phyloP scores from a whole-genome alignment of 2,329 filamentous ascomycete species.

The Aspergillus udagawae region DNA sequence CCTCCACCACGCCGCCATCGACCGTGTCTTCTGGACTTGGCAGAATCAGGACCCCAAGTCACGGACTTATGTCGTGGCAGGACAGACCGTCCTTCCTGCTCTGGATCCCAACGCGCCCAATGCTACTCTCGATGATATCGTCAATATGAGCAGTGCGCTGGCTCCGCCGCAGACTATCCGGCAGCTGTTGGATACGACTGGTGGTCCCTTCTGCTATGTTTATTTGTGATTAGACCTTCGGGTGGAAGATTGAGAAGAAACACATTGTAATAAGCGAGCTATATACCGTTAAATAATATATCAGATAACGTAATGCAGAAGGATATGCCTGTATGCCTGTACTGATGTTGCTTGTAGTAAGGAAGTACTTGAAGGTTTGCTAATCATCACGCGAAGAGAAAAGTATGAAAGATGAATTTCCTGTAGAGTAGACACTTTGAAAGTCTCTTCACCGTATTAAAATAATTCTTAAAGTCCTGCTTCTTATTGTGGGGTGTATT shows the following conservation, averaged over 20 bases:
- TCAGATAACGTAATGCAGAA: neutral
- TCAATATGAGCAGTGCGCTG: constrained; percentile 17
- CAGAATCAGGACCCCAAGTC: constrained; percentile 31
- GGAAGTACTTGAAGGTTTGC: too few species aligned
- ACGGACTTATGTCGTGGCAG: constrained; percentile 2
- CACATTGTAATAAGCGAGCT: neutral
- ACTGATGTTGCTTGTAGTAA: neutral
- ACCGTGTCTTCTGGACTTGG: constrained; percentile 47
- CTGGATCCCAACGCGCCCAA: constrained; percentile 6
- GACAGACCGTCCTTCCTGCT: constrained; percentile 10
- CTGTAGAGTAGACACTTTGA: too few species aligned
- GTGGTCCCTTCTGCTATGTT: constrained; percentile 23
- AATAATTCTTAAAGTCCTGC: too few species aligned
- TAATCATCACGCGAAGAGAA: too few species aligned
- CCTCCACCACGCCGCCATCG: constrained; percentile 45
- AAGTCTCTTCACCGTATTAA: too few species aligned
- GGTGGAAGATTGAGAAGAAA: neutral
- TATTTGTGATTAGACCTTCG: constrained; percentile 7
- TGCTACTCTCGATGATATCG: constrained; percentile 21
- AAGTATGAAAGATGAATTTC: too few species aligned
- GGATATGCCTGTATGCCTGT: neutral
- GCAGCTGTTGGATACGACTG: constrained; percentile 18
- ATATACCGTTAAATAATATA: neutral
- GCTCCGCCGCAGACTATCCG: constrained; percentile 10
- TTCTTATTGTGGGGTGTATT: too few species aligned